phyloP scores from a whole-genome alignment of 2,329 filamentous ascomycete genomes.

The Trichoderma afroharzianum region DNA sequence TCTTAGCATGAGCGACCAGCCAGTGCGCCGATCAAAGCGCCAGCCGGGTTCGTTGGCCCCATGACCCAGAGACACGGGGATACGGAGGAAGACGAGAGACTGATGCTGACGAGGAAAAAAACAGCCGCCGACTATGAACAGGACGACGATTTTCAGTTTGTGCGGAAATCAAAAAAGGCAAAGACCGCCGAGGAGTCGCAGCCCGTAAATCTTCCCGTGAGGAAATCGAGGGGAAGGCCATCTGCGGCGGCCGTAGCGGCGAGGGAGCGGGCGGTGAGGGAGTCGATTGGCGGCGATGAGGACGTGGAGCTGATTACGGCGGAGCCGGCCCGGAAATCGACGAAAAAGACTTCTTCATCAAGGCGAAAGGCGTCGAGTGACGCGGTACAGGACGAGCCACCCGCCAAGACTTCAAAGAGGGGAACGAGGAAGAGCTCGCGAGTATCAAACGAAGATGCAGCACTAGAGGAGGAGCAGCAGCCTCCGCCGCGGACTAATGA shows the following conservation, averaged over 20 bases:
- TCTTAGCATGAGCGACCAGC: conserved; percentile 66
- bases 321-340: neutral
- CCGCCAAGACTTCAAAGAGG: conserved; percentile 38
- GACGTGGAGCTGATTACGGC: conserved; percentile 21
- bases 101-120: conserved; percentile 20
- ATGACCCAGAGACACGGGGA: neutral
- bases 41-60: conserved; percentile 51
- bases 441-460: conserved; percentile 37
- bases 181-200: conserved; percentile 55
- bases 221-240: conserved; percentile 37
- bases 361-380: conserved; percentile 38
- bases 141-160: conserved; percentile 74
- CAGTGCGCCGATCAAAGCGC: conserved; percentile 60
- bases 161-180: conserved; percentile 61
- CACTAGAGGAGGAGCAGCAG: conserved; percentile 26
- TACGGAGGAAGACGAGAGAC: neutral
- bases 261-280: conserved; percentile 31
- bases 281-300: conserved; percentile 33
- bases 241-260: conserved; percentile 29
- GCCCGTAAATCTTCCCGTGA: conserved; percentile 37
- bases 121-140: conserved; percentile 58
- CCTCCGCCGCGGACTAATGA: conserved; percentile 27
- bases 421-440: conserved; percentile 44
- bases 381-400: conserved; percentile 36
- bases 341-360: conserved; percentile 26